Percentiles rank a stretch among this genome's conserved stretches.
These are phyloP conservation scores for Graphium sp. DNA, from an alignment of 2,329 filamentous ascomycete genomes.

Conservation along the genomic window DNA sequence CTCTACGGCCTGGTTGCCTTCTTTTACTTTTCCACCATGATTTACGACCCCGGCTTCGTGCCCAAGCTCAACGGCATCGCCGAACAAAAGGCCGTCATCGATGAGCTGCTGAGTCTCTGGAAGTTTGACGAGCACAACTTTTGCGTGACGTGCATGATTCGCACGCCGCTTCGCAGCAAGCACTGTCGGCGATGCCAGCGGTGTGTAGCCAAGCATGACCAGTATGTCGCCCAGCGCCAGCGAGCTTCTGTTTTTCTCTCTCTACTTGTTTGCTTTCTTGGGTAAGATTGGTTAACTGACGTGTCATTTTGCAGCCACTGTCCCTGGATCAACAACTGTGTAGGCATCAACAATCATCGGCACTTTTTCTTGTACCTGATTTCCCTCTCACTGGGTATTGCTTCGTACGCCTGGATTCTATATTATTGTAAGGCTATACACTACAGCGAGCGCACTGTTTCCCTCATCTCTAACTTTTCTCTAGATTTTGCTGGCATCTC, in stretches of 20 bases:
- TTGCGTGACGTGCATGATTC: slow-evolving; percentile 86
- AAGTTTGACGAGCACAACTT: slow-evolving; percentile 93
- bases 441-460: not conserved
- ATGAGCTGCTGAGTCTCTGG: slow-evolving; percentile 68
- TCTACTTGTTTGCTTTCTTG: not conserved
- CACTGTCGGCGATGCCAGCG: slow-evolving; percentile 84
- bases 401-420: slow-evolving; percentile 53
- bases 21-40: slow-evolving; percentile 79
- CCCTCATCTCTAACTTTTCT: slow-evolving; percentile 10
- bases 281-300: not conserved
- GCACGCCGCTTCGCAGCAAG: slow-evolving; percentile 83
- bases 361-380: slow-evolving; percentile 90
- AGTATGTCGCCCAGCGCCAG: too few relatives aligned
- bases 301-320: slow-evolving; percentile 68
- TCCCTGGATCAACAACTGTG: slow-evolving; percentile 94
- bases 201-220: slow-evolving; percentile 91
- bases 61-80: slow-evolving; percentile 80
- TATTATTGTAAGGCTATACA: slow-evolving; percentile 44
- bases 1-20: slow-evolving; percentile 55
- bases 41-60: slow-evolving; percentile 79
- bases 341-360: slow-evolving; percentile 88
- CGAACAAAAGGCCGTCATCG: slow-evolving; percentile 77
- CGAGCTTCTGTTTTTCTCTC: too few relatives aligned
- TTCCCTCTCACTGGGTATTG: slow-evolving; percentile 57
- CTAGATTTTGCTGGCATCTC: slow-evolving; percentile 47